These are phyloP conservation scores for Vitis vinifera DNA, from an alignment of 164 flowering plant genomes.

Conservation along the genomic window DNA sequence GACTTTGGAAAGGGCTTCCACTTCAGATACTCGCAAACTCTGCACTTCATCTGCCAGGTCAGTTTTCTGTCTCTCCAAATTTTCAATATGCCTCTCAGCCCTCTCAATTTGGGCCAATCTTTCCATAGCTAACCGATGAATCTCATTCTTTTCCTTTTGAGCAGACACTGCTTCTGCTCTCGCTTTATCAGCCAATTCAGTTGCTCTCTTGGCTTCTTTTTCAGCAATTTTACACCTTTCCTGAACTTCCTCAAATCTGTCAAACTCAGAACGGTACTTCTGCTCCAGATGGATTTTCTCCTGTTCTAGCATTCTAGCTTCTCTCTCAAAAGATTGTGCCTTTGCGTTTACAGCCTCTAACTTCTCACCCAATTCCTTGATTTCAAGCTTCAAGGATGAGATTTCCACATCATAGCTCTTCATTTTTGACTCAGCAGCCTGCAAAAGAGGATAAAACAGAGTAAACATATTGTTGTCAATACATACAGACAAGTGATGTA, in stretches of 20 bases:
- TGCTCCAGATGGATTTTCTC: conserved; percentile 74
- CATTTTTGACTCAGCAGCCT: conserved; percentile 86
- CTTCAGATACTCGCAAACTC: conserved; percentile 56
- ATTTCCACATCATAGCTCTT: conserved; percentile 65
- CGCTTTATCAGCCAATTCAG: conserved; percentile 85
- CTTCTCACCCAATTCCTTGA: conserved; percentile 60
- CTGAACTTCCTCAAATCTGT: conserved; percentile 76
- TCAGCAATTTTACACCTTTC: conserved; percentile 84
- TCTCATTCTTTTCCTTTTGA: conserved; percentile 69
- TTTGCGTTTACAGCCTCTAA: conserved; percentile 56
- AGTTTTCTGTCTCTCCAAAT: conserved; percentile 59
- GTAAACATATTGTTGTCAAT: background rate
- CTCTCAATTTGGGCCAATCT: conserved; percentile 78
- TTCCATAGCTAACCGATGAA: conserved; percentile 80
- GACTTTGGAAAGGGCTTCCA: conserved; percentile 67
- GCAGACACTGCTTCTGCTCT: conserved; percentile 70
- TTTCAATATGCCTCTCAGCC: conserved; percentile 75
- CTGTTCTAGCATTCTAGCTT: conserved; percentile 72
- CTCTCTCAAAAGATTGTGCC: conserved; percentile 76
- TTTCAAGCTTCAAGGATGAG: conserved; percentile 57
- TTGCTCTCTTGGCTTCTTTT: conserved; percentile 77
- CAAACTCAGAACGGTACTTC: conserved; percentile 67
- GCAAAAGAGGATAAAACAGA: conserved; percentile 16
- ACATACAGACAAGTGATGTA: background rate
- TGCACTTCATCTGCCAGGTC: conserved; percentile 56